Evolutionary conservation across 768 basidiomycete species (phyloP).

Genomic region (Tremella mesenterica): DNA sequence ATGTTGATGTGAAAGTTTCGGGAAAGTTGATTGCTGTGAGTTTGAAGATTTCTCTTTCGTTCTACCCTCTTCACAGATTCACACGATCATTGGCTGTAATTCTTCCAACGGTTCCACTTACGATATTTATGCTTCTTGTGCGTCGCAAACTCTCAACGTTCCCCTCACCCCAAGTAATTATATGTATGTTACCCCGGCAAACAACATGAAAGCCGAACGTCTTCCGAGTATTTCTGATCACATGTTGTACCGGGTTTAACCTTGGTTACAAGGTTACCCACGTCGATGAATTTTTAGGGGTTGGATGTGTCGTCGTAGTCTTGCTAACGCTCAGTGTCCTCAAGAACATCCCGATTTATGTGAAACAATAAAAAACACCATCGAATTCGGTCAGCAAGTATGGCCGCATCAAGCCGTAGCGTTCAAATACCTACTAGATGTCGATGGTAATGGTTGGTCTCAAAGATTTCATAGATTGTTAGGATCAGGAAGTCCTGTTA

Average conservation of each 20-base stretch:
- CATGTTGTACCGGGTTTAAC: too few relatives aligned
- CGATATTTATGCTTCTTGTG: background rate
- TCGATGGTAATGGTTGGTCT: conserved; percentile 54
- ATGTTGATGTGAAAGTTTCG: conserved; percentile 58
- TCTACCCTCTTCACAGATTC: background rate
- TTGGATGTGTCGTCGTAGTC: too few relatives aligned
- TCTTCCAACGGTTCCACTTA: background rate
- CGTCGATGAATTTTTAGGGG: conserved; percentile 3
- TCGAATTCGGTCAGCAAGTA: conserved; percentile 52
- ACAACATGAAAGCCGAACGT: too few relatives aligned
- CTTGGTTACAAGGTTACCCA: background rate
- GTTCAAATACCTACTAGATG: conserved; percentile 52
- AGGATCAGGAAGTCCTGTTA: conserved; percentile 56
- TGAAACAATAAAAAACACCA: conserved; percentile 48
- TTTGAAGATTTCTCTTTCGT: too few relatives aligned
- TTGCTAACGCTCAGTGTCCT: conserved; percentile 46
- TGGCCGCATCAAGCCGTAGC: conserved; percentile 50
- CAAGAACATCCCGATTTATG: conserved; percentile 46
- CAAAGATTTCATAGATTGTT: conserved; percentile 61
- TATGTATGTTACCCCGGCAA: too few relatives aligned
- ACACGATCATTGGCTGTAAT: background rate
- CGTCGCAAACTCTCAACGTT: too few relatives aligned
- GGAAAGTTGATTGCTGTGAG: conserved; percentile 47
- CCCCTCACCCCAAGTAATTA: too few relatives aligned
- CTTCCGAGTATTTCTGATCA: too few relatives aligned